Evolutionary conservation across 1,284 basidiomycete genomes (phyloP).

Genomic region (Fomitopsis pinicola): DNA sequence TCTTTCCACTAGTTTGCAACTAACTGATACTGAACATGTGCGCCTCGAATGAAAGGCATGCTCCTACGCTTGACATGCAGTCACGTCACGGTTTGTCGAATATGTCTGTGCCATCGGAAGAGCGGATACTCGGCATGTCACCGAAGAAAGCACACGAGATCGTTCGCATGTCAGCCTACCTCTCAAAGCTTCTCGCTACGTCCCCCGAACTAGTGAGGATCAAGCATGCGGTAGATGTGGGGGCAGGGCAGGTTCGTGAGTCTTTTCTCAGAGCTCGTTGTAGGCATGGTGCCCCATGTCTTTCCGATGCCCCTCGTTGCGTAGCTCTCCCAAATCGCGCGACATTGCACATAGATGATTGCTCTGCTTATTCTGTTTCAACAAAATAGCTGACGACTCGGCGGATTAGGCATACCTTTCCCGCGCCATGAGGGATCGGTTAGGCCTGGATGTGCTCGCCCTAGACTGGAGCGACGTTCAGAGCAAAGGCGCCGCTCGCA

Average conservation of each 20-base stretch:
- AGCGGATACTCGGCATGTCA: constrained; percentile 37
- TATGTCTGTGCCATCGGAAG: not conserved
- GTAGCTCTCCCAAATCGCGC: too few relatives aligned
- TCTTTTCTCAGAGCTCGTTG: constrained; percentile 1
- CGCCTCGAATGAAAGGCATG: not conserved
- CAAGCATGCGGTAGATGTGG: constrained; percentile 44
- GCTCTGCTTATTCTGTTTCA: not conserved
- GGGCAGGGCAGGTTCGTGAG: constrained; percentile 46
- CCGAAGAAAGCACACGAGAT: constrained; percentile 56
- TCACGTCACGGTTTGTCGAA: not conserved
- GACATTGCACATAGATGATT: not conserved
- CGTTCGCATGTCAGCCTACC: constrained; percentile 38
- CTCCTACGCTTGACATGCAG: not conserved
- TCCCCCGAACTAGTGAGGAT: constrained; percentile 13
- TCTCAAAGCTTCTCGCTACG: constrained; percentile 25
- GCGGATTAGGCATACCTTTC: constrained; percentile 44
- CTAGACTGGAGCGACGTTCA: constrained; percentile 45
- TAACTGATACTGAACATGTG: not conserved
- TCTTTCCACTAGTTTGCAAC: not conserved
- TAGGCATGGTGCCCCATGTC: not conserved
- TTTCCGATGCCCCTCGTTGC: not conserved
- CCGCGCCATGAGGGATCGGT: constrained; percentile 32
- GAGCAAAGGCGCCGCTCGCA: constrained; percentile 37
- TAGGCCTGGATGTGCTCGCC: constrained; percentile 41
- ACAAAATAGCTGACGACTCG: not conserved